A percentile compares a stretch with the other conserved stretches of the same genome.
These are phyloP conservation scores for Pseudogymnoascus sp. DNA, from an alignment of 2,329 filamentous ascomycete genomes.

Conservation along the genomic window DNA sequence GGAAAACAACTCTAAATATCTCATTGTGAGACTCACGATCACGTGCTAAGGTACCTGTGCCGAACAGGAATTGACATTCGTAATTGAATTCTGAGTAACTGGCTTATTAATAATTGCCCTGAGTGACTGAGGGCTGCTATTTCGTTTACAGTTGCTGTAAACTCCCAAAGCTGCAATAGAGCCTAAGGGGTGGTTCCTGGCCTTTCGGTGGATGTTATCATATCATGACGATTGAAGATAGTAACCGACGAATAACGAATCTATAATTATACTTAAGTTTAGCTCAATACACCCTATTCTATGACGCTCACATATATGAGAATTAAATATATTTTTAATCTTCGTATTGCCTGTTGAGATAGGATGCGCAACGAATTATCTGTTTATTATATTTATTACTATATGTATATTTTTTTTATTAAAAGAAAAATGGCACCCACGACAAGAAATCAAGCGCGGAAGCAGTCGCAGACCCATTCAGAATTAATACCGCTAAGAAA, in stretches of 20 bases:
- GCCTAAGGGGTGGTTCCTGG: not conserved
- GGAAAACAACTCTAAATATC: not conserved
- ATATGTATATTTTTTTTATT: no score
- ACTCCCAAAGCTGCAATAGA: not conserved
- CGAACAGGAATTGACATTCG: not conserved
- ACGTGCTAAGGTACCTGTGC: not conserved
- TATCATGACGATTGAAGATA: not conserved
- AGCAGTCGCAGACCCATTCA: not conserved
- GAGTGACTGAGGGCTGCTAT: not conserved
- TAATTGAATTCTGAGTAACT: not conserved
- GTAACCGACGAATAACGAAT: not conserved
- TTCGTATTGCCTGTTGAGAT: not conserved
- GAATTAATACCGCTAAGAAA: not conserved
- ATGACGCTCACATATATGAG: not conserved
- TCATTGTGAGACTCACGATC: not conserved
- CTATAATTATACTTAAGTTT: not conserved
- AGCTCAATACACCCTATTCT: not conserved
- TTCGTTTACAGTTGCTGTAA: not conserved
- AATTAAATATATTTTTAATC: not conserved
- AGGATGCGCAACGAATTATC: not conserved
- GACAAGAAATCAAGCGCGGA: not conserved
- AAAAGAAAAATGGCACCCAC: not conserved
- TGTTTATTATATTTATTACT: not conserved
- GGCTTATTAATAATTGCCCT: not conserved
- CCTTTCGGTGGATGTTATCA: not conserved